phyloP scores from a whole-genome alignment of 108 stramenopile genomes.

The Pseudonitzschia multistriata region DNA sequence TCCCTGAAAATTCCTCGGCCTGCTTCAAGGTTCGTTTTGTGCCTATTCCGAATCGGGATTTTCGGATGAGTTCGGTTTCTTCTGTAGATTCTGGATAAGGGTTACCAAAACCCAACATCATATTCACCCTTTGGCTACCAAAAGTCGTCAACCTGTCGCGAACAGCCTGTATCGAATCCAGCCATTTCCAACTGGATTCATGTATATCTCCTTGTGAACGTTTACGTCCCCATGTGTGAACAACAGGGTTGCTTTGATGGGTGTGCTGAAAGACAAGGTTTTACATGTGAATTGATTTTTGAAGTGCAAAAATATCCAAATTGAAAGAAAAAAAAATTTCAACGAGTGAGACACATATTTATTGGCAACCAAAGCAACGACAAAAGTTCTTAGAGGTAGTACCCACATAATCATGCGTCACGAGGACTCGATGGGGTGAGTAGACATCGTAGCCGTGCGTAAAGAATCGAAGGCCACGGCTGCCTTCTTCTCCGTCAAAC shows the following conservation, averaged over 20 bases:
- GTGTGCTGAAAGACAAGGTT: slow-evolving; percentile 16
- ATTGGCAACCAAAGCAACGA: not conserved
- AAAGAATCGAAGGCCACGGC: slow-evolving; percentile 76
- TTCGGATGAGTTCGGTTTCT: slow-evolving; percentile 35
- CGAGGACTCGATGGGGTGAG: slow-evolving; percentile 71
- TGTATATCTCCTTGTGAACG: not conserved
- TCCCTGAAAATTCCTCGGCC: slow-evolving; percentile 72
- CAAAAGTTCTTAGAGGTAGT: too few species aligned
- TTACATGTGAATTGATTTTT: not conserved
- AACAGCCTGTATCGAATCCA: slow-evolving; percentile 13
- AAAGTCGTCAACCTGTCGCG: slow-evolving; percentile 4
- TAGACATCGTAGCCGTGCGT: slow-evolving; percentile 94
- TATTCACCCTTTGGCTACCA: slow-evolving; percentile 49
- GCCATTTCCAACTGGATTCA: slow-evolving; percentile 19
- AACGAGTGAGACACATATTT: not conserved
- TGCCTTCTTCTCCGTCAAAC: slow-evolving; percentile 93
- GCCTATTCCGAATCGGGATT: slow-evolving; percentile 69
- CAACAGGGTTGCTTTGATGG: slow-evolving; percentile 64
- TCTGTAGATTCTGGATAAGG: not conserved
- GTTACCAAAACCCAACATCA: slow-evolving; percentile 61
- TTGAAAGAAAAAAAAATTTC: not conserved
- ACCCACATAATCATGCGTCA: slow-evolving; percentile 82
- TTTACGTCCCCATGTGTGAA: slow-evolving; percentile 48
- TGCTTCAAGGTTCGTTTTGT: slow-evolving; percentile 66
- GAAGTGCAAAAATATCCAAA: not conserved